Evolutionary conservation across 2,329 filamentous ascomycete genomes (phyloP).

Genomic region (Nothophoma quercina): DNA sequence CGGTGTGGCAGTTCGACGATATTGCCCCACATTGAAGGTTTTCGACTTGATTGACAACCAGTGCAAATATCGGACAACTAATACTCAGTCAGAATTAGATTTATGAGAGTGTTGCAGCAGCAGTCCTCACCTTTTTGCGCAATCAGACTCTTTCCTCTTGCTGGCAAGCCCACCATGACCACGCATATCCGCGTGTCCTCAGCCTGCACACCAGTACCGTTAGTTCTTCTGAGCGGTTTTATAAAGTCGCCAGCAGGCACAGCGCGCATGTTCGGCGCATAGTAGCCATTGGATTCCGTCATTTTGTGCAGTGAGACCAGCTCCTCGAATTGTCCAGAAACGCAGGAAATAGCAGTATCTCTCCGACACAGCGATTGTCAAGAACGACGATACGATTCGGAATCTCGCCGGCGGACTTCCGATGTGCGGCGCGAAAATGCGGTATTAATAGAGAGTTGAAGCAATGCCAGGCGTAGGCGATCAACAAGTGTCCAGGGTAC

Average conservation of each 20-base stretch:
- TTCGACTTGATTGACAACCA: slow-evolving; percentile 95
- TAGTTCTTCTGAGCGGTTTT: slow-evolving; percentile 56
- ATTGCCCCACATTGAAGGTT: slow-evolving; percentile 97
- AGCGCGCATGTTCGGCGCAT: slow-evolving; percentile 49
- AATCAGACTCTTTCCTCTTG: slow-evolving; percentile 95
- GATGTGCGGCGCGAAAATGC: slow-evolving; percentile 33
- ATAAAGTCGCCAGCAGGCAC: slow-evolving; percentile 55
- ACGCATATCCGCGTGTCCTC: slow-evolving; percentile 98
- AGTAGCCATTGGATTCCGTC: slow-evolving; percentile 49
- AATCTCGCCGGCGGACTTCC: slow-evolving; percentile 42
- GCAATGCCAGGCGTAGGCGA: slow-evolving; percentile 21
- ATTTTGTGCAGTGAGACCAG: slow-evolving; percentile 39
- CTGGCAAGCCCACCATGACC: slow-evolving; percentile 97
- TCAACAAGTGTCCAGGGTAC: slow-evolving; percentile 23
- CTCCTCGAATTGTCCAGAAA: slow-evolving; percentile 28
- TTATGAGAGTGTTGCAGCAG: background rate
- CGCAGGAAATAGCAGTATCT: slow-evolving; percentile 23
- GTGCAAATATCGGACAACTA: slow-evolving; percentile 78
- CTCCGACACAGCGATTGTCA: slow-evolving; percentile 20
- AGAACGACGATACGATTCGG: slow-evolving; percentile 36
- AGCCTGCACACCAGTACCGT: slow-evolving; percentile 79
- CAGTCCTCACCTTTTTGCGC: slow-evolving; percentile 84
- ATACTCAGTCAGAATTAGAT: slow-evolving; percentile 18
- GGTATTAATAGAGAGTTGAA: slow-evolving; percentile 12
- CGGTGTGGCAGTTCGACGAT: slow-evolving; percentile 87